Evolutionary conservation across 768 basidiomycete species (phyloP).

Genomic region (Tylopilus plumbeoviolaceoides): DNA sequence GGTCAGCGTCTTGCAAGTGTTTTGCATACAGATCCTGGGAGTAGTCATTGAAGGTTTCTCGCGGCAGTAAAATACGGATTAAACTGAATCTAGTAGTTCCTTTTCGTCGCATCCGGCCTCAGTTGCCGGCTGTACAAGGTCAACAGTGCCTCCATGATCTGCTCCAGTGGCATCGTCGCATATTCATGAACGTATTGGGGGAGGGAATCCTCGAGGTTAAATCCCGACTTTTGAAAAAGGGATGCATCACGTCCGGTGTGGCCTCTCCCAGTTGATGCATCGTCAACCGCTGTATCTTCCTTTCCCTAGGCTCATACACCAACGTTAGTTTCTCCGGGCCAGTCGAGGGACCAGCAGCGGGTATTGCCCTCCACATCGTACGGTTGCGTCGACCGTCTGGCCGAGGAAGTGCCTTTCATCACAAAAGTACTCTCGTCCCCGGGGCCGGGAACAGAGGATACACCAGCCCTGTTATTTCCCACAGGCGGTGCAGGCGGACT

Average conservation of each 20-base stretch:
- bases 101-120: constrained; percentile 26
- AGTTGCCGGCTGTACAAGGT: constrained; percentile 77
- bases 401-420: constrained; percentile 1
- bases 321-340: constrained; percentile 27
- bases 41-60: too few species aligned
- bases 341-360: not conserved
- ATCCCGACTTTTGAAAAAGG: constrained; percentile 81
- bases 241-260: constrained; percentile 86
- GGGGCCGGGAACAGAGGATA: not conserved
- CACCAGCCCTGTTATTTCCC: constrained; percentile 32
- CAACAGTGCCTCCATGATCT: constrained; percentile 77
- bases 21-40: too few species aligned
- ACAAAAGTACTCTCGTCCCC: constrained; percentile 7
- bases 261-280: constrained; percentile 86
- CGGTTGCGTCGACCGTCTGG: constrained; percentile 15
- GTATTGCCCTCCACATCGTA: constrained; percentile 13
- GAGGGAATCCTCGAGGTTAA: constrained; percentile 79
- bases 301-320: constrained; percentile 51
- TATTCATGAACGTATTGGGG: constrained; percentile 87
- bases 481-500: constrained; percentile 29
- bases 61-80: not conserved
- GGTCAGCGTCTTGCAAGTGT: too few species aligned
- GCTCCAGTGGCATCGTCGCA: constrained; percentile 76
- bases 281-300: constrained; percentile 74
- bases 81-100: constrained; percentile 15